Percentiles rank a stretch among this genome's conserved stretches.
Conservation (phyloP, 129 eudicot species). For the Solidago caesia region DNA sequence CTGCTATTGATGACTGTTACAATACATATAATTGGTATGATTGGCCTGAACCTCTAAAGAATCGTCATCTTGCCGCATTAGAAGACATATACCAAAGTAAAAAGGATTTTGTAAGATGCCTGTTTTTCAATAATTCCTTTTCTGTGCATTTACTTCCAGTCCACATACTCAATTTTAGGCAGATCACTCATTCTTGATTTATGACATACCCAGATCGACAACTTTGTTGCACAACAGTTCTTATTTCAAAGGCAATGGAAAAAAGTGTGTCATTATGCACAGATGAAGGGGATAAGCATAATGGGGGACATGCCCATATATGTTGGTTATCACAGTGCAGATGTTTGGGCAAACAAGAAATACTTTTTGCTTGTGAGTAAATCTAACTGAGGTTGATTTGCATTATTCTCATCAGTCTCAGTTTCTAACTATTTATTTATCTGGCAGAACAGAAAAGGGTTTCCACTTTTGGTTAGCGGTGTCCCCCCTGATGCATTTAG, state of each 20-base stretch:
- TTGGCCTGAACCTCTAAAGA: conserved; percentile 94
- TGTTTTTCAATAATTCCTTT: conserved; percentile 15
- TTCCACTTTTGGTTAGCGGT: conserved; percentile 90
- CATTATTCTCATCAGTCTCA: neutral
- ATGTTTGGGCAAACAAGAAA: conserved; percentile 97
- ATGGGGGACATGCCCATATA: conserved; percentile 99
- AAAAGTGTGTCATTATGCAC: conserved; percentile 72
- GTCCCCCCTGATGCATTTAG: conserved; percentile 99
- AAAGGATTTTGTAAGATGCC: conserved; percentile 75
- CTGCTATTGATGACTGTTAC: conserved; percentile 78
- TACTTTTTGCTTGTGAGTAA: conserved; percentile 77
- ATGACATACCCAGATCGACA: conserved; percentile 60
- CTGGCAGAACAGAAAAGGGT: conserved; percentile 71
- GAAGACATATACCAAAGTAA: conserved; percentile 69
- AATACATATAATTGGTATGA: conserved; percentile 79
- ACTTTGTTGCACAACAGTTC: conserved; percentile 82
- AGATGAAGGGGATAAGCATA: conserved; percentile 67
- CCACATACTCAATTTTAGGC: neutral
- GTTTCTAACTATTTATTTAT: conserved; percentile 23
- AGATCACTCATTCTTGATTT: conserved; percentile 8
- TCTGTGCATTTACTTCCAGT: conserved; percentile 23
- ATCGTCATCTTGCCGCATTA: conserved; percentile 90
- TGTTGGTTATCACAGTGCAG: conserved; percentile 98
- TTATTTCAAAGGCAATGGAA: conserved; percentile 95
- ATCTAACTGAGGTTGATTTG: neutral